phyloP scores from a whole-genome alignment of 108 stramenopile species.

The Skeletonema tropicum region DNA sequence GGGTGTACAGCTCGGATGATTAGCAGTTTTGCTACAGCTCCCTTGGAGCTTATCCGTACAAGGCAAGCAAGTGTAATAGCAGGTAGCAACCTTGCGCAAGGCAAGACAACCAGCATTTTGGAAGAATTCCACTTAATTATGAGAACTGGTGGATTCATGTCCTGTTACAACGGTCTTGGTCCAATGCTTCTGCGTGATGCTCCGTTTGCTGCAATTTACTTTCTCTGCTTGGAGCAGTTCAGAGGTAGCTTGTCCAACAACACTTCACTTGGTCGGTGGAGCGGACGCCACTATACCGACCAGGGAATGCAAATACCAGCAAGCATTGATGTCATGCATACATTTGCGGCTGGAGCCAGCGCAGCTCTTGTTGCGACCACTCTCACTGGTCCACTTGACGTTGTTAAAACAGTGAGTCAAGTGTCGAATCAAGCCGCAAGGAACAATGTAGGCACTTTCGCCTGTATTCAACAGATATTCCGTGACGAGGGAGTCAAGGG shows the following conservation, averaged over 20 bases:
- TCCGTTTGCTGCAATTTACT: conserved; percentile 93
- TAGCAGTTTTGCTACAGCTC: conserved; percentile 84
- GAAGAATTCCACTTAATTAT: conserved; percentile 62
- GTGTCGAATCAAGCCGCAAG: conserved; percentile 16
- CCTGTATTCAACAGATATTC: conserved; percentile 39
- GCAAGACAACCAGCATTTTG: conserved; percentile 35
- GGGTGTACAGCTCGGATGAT: conserved; percentile 83
- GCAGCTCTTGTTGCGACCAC: conserved; percentile 88
- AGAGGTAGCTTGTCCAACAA: conserved; percentile 16
- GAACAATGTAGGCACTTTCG: not conserved
- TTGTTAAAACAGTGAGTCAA: conserved; percentile 92
- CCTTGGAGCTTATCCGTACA: conserved; percentile 89
- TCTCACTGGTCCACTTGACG: conserved; percentile 94
- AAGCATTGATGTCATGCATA: conserved; percentile 36
- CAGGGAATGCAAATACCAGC: conserved; percentile 11
- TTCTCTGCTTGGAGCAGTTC: conserved; percentile 77
- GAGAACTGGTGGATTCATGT: conserved; percentile 53
- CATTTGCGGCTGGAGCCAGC: conserved; percentile 79
- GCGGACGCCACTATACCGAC: conserved; percentile 8
- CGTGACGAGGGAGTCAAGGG: conserved; percentile 60
- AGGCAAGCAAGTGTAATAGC: conserved; percentile 59
- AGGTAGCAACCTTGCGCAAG: not conserved
- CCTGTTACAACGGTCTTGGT: conserved; percentile 81
- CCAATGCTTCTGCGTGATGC: conserved; percentile 93
- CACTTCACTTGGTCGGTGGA: conserved; percentile 9